Conservation (phyloP, 2,329 filamentous ascomycete species). For the Trichoderma brevicompactum region DNA sequence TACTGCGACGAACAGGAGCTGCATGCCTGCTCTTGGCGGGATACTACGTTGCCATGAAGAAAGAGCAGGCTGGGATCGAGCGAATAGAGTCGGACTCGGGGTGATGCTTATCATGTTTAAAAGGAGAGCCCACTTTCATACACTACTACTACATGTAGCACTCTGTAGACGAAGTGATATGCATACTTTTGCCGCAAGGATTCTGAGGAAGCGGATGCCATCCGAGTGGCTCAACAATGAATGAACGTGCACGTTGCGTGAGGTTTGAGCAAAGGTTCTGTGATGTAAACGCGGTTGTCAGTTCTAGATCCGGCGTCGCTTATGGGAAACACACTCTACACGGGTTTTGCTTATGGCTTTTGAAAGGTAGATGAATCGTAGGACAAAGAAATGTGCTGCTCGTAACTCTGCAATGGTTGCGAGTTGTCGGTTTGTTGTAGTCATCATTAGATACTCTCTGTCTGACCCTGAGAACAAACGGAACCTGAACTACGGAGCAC, state of each 20-base stretch:
- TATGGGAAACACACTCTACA: no score
- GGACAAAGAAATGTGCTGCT: no score
- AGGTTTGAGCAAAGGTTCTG: not conserved
- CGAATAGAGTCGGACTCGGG: not conserved
- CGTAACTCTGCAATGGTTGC: no score
- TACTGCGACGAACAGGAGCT: not conserved
- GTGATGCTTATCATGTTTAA: not conserved
- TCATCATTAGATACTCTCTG: not conserved
- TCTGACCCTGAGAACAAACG: no score
- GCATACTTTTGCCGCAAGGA: not conserved
- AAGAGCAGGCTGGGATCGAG: not conserved
- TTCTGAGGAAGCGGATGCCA: not conserved
- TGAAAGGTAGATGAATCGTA: no score
- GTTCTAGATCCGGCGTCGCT: no score
- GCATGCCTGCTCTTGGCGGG: conserved; percentile 1
- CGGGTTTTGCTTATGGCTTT: no score
- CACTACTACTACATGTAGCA: not conserved
- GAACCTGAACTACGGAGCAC: no score
- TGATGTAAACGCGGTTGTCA: not conserved
- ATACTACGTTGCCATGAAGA: not conserved
- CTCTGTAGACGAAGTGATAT: conserved; percentile 9
- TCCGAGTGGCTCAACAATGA: not conserved
- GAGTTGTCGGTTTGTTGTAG: no score
- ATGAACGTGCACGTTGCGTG: no score
- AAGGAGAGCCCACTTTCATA: not conserved